Conservation (phyloP, 108 stramenopile species). For the Nannochloropsis gaditana region DNA sequence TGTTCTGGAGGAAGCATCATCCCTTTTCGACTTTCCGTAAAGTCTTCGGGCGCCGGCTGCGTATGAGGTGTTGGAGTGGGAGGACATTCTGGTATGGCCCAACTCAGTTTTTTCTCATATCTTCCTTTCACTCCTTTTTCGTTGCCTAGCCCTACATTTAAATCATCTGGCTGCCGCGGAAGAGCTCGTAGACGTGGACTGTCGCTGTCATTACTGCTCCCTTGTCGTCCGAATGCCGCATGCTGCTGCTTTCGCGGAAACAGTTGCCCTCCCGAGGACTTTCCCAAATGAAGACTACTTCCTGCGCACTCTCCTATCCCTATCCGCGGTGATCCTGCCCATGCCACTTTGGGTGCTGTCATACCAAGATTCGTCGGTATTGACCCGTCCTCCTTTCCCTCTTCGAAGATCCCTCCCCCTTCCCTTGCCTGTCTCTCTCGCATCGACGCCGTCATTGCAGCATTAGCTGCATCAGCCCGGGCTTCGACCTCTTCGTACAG, state of each 20-base stretch:
- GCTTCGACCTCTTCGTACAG: slow-evolving; percentile 8
- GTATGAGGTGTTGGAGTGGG: background rate
- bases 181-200: background rate
- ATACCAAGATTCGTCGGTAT: background rate
- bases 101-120: background rate
- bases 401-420: background rate
- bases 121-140: background rate
- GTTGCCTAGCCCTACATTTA: background rate
- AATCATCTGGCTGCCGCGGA: background rate
- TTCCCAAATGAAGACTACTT: background rate
- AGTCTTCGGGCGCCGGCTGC: background rate
- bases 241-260: background rate
- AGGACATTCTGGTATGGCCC: background rate
- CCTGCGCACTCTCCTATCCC: background rate
- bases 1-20: background rate
- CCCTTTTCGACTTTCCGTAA: background rate
- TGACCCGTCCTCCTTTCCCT: background rate
- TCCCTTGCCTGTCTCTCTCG: background rate
- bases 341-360: background rate
- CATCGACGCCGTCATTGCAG: background rate
- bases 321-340: background rate
- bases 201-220: background rate
- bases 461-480: background rate
- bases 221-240: background rate
- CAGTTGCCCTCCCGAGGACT: background rate